These are phyloP conservation scores for Paramyrothecium sp. DNA, from an alignment of 2,329 filamentous ascomycete species.

Conservation along the genomic window DNA sequence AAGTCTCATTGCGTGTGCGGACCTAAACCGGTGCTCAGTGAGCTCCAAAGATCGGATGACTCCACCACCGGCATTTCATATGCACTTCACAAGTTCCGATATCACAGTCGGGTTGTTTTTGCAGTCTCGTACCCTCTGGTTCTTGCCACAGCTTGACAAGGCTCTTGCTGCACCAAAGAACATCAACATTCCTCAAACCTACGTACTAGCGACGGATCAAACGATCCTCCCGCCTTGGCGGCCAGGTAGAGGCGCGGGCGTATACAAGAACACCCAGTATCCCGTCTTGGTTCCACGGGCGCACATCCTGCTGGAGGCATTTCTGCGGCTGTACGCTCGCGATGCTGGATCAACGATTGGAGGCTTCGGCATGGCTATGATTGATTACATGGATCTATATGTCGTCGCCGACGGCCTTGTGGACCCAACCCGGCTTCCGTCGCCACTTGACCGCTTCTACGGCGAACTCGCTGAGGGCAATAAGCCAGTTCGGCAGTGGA, in stretches of 20 bases:
- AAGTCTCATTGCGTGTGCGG: slow-evolving; percentile 10
- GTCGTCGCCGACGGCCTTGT: slow-evolving; percentile 20
- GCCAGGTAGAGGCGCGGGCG: slow-evolving; percentile 14
- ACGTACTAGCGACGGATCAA: slow-evolving; percentile 17
- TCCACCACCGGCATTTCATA: slow-evolving; percentile 13
- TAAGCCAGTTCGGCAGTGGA: slow-evolving; percentile 15
- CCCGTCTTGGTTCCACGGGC: slow-evolving; percentile 15
- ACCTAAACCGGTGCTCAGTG: slow-evolving; percentile 7
- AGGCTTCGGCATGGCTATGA: slow-evolving; percentile 16
- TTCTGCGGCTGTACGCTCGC: slow-evolving; percentile 19
- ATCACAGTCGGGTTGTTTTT: slow-evolving; percentile 16
- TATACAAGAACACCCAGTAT: slow-evolving; percentile 7
- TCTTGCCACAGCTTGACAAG: slow-evolving; percentile 16
- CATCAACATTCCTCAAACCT: slow-evolving; percentile 10
- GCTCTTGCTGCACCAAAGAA: slow-evolving; percentile 6
- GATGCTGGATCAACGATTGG: slow-evolving; percentile 14
- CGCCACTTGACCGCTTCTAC: slow-evolving; percentile 15
- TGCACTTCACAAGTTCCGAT: slow-evolving; percentile 12
- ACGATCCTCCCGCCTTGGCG: slow-evolving; percentile 17
- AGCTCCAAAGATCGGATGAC: slow-evolving; percentile 12
- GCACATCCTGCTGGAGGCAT: slow-evolving; percentile 21
- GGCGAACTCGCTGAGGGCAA: slow-evolving; percentile 8
- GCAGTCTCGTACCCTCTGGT: slow-evolving; percentile 21
- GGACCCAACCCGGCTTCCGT: slow-evolving; percentile 15
- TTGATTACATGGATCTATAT: slow-evolving; percentile 20